These are phyloP conservation scores for Populus hybrid DNA, from an alignment of 441 rosid species.

Conservation along the genomic window DNA sequence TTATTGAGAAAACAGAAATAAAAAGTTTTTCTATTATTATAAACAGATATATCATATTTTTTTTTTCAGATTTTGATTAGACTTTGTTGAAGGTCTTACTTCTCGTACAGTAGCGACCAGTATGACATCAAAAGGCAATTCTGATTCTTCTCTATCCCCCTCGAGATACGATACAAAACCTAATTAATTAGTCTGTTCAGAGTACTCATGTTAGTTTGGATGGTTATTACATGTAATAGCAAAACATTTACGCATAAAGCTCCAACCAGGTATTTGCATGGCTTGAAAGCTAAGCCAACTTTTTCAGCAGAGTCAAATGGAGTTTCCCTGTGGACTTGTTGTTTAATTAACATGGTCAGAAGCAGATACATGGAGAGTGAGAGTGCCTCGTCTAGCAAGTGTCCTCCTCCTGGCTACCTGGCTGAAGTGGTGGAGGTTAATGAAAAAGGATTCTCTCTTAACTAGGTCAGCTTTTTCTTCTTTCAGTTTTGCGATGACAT, in stretches of 20 bases:
- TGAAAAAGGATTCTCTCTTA: background rate
- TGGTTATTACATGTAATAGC: background rate
- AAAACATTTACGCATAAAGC: background rate
- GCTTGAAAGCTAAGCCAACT: background rate
- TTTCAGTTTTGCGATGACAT: background rate
- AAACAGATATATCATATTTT: no score
- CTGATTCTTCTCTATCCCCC: no score
- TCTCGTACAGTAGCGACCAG: no score
- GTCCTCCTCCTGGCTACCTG: background rate
- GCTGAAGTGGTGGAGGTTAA: background rate
- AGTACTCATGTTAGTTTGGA: background rate
- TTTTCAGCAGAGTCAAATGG: background rate
- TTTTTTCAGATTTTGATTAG: no score
- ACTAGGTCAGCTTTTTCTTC: background rate
- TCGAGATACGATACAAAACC: no score
- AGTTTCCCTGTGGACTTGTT: background rate
- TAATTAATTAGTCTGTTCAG: no score
- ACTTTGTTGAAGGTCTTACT: no score
- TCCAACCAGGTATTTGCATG: background rate
- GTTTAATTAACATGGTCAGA: background rate
- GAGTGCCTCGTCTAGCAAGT: no score
- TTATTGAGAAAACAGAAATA: no score
- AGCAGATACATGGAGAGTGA: no score
- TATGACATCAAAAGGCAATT: no score
- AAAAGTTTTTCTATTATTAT: no score